Percentiles rank a stretch among this genome's conserved stretches.
These are phyloP conservation scores for Saccharomyces pastorianus DNA, from an alignment of 1,139 yeast species.

Conservation along the genomic window DNA sequence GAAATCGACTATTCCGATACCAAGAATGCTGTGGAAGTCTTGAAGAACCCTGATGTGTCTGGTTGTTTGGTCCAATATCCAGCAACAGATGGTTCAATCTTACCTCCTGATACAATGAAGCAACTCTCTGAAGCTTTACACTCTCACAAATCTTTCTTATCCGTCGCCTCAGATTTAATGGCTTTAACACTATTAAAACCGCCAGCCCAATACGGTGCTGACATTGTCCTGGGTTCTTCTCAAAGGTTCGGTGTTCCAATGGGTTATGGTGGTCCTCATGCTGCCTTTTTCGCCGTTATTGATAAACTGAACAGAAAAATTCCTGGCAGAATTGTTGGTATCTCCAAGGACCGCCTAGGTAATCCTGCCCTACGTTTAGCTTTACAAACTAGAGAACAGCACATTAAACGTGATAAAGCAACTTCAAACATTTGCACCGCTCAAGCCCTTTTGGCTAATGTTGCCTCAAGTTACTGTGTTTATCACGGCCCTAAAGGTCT, in stretches of 20 bases:
- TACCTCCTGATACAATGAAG: slow-evolving; percentile 41
- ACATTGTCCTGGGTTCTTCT: slow-evolving; percentile 83
- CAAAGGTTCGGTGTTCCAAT: slow-evolving; percentile 97
- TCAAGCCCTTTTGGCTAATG: slow-evolving; percentile 90
- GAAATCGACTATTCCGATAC: slow-evolving; percentile 42
- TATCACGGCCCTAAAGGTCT: slow-evolving; percentile 93
- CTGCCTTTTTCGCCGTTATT: slow-evolving; percentile 88
- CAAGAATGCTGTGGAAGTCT: slow-evolving; percentile 4
- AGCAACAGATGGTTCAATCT: slow-evolving; percentile 71
- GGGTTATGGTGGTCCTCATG: slow-evolving; percentile 98
- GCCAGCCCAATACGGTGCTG: slow-evolving; percentile 83
- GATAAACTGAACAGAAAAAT: slow-evolving; percentile 77
- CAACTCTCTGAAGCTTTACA: slow-evolving; percentile 61
- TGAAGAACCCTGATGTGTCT: slow-evolving; percentile 38
- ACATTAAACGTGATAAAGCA: slow-evolving; percentile 93
- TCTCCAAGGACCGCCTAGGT: slow-evolving; percentile 85
- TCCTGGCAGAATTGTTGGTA: slow-evolving; percentile 94
- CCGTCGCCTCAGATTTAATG: slow-evolving; percentile 86
- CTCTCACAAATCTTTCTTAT: slow-evolving; percentile 60
- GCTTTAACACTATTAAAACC: slow-evolving; percentile 81
- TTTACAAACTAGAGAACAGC: slow-evolving; percentile 95
- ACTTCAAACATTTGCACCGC: slow-evolving; percentile 97
- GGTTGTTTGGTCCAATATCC: slow-evolving; percentile 92
- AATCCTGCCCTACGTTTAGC: slow-evolving; percentile 85
- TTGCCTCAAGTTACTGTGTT: slow-evolving; percentile 91